Evolutionary conservation across 2,329 filamentous ascomycete genomes (phyloP).

Genomic region (Botryotinia narcissicola): DNA sequence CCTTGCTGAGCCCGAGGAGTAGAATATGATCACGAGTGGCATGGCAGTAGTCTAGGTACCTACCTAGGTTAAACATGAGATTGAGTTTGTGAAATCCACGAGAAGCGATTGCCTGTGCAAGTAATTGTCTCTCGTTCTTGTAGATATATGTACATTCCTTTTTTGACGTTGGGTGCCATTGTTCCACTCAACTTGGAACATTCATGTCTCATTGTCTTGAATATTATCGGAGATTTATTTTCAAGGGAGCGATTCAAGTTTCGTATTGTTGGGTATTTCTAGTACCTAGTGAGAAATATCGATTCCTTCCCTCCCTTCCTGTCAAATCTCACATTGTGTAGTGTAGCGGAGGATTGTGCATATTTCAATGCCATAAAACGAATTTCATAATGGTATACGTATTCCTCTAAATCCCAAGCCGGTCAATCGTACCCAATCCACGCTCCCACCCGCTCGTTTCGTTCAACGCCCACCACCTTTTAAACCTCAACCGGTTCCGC

Average conservation of each 20-base stretch:
- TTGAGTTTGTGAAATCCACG: not conserved
- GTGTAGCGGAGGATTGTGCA: not conserved
- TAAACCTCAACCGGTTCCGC: conserved; percentile 39
- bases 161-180: not conserved
- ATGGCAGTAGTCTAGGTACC: not conserved
- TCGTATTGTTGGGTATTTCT: not conserved
- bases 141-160: not conserved
- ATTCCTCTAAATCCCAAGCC: not conserved
- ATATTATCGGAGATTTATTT: not conserved
- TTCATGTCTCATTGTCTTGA: not conserved
- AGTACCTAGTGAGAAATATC: not conserved
- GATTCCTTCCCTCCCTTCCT: not conserved
- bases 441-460: too few relatives aligned
- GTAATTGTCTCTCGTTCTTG: not conserved
- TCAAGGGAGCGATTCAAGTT: not conserved
- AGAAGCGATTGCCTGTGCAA: not conserved
- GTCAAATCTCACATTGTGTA: not conserved
- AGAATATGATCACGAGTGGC: not conserved
- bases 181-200: not conserved
- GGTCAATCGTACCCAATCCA: not conserved
- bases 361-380: not conserved
- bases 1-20: not conserved
- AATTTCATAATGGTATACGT: not conserved
- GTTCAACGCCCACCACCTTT: not conserved
- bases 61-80: not conserved